Evolutionary conservation across 2,329 filamentous ascomycete genomes (phyloP), one percentile per base, ranked within the genome.

Genomic region (Sphaerulina vaccinii): DNA sequence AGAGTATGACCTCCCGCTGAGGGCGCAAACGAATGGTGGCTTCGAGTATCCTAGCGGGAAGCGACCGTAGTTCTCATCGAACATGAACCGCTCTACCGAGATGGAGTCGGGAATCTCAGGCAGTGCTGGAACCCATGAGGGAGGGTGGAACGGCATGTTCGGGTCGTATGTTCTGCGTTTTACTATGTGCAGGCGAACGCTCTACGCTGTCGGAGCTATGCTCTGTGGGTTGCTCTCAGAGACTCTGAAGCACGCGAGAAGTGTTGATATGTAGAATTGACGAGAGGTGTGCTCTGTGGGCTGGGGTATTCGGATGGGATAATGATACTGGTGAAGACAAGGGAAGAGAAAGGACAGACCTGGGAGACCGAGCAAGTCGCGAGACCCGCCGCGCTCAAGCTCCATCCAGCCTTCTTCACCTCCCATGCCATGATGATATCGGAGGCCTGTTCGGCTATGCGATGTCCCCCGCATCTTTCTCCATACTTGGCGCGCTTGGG

Each of bases 31-130:
- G 71, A 86, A 95, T 1, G 88, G 87, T 49, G 85, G 79, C 39
- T 75, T 75, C 16, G 88, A 85, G 55, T 81, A 75, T 24, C 79
- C 76, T 8, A 87, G 70, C 8, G 87, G 78, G 45, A 75, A 70
- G 40, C 88, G 82, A 29, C 87, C 88, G 64, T 88, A 80, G 39
- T 78, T 72, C 62, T 92, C 88, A 61, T 84, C 80, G 55, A 84
- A 80, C 74, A 95, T 84, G 70, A 95, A 95, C 45, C 92, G 83
- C 58, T 79, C 79, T 52, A 95, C 78, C 4, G 88, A 79, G 60
- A 95, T 79, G 23, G 82, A 82, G 68, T 93, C 88, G 13, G 88
- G 88, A 8, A 85, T 76, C 27, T 85, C 79, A n/a, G 82, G 79
- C 21, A 87, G 75, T 61, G 76, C 69, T 4, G 83, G 82, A 19